These are phyloP conservation scores for Fusarium abutilonis DNA, from an alignment of 2,329 filamentous ascomycete species.

Conservation along the genomic window DNA sequence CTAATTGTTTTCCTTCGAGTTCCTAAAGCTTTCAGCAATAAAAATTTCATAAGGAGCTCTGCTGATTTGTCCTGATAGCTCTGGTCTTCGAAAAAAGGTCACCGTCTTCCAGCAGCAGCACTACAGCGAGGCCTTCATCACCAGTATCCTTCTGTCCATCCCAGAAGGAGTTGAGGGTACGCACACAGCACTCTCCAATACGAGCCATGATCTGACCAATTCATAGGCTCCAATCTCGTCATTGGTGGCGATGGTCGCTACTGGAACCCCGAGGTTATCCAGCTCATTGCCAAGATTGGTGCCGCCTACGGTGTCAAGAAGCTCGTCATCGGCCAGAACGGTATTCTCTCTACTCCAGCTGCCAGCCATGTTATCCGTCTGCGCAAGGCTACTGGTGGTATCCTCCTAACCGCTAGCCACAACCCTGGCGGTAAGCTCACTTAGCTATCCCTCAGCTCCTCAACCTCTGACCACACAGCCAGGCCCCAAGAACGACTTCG, in stretches of 20 bases:
- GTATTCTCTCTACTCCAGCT: conserved; percentile 95
- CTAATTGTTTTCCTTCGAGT: neutral
- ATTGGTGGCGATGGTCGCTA: conserved; percentile 97
- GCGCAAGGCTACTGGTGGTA: conserved; percentile 93
- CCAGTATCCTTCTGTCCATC: conserved; percentile 94
- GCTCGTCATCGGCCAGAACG: conserved; percentile 93
- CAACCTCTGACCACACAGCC: conserved; percentile 10
- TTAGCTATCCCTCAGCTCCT: neutral
- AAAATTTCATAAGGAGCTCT: neutral
- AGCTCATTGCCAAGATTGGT: conserved; percentile 96
- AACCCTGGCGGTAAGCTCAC: conserved; percentile 86
- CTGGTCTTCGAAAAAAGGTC: conserved; percentile 98
- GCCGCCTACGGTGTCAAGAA: conserved; percentile 99
- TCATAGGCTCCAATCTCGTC: conserved; percentile 79
- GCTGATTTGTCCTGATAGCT: conserved; percentile 64
- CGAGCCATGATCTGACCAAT: conserved; percentile 29
- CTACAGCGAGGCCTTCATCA: conserved; percentile 96
- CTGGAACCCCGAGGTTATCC: conserved; percentile 96
- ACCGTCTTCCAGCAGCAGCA: conserved; percentile 94
- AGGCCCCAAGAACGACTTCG: conserved; percentile 95
- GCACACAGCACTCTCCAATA: conserved; percentile 27
- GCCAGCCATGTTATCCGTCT: conserved; percentile 96
- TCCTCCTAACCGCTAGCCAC: conserved; percentile 95
- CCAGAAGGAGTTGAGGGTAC: conserved; percentile 87
- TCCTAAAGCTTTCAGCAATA: neutral